Base-by-base conservation (phyloP, 805 yeast genomes). In the Kluyveromyces aestuarii region DNA sequence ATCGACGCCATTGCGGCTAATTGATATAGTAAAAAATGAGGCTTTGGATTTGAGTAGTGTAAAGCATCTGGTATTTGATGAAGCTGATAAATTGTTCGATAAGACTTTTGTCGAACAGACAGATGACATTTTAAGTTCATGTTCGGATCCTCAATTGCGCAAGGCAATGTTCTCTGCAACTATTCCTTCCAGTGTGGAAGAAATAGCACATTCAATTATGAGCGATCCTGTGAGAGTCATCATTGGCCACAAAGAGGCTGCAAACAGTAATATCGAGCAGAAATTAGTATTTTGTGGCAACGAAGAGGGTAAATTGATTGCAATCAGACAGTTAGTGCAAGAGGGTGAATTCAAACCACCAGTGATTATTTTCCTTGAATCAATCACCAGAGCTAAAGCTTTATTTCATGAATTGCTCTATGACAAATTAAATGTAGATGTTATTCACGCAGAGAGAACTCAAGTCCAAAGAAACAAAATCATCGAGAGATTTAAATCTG, bases 121-220 rank as follows among this genome's bases (percentile, higher is more conserved):
- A 0, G 99, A 93, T 64, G 82, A 80, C 47, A 83, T 93, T 50
- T 68, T 93, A 51, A 72, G 55, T 37, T 61, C 68, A 2, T 66
- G 72, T 52, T 56, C 57, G 7, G 66, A 68, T 62, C 77, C 52
- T 59, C 75, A 60, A 62, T 73, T 52, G 60, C 75, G 82, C 46
- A 87, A 82, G 67, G 80, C 93, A 10, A 82, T 95, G 71, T 91
- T 85, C 63, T 87, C 96, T 9, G 99, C 99, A 8, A 93, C 99
- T 0, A 84, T 93, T 50, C 96, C 98, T 1, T 85, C 96, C 1
- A 81, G 84, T 48, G 95, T 91, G 19, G 99, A 91, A 68, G 90
- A 86, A 58, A 73, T 89, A 57, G 96, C 96, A 2, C 74, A 79
- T 37, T 74, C 84, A 27, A 86, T 93, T 44, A 91, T 91, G 98